Conservation (phyloP, 2,329 filamentous ascomycete genomes). For the Pestalotiopsis sp. region DNA sequence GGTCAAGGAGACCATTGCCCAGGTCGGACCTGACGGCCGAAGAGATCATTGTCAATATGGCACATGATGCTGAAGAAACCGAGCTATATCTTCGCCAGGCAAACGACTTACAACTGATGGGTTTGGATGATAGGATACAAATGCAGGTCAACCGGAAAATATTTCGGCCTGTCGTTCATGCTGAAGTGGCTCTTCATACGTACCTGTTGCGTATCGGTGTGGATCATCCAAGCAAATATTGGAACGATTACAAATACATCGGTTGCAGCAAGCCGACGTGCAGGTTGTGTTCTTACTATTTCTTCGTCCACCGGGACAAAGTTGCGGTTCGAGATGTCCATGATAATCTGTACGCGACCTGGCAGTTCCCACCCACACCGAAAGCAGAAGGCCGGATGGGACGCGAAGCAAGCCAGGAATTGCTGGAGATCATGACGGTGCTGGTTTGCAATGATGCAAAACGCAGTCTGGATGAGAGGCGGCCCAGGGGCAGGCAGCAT, state of each 20-base stretch:
- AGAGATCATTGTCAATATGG: constrained; percentile 8
- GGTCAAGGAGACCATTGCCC: background rate
- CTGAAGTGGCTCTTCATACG: constrained; percentile 18
- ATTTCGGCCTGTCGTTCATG: constrained; percentile 17
- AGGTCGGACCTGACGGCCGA: background rate
- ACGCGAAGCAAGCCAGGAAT: background rate
- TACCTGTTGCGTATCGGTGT: background rate
- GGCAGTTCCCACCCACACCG: constrained; percentile 16
- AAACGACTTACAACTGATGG: background rate
- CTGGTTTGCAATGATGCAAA: constrained; percentile 9
- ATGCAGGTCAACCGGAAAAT: background rate
- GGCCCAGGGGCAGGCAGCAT: background rate
- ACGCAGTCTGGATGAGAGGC: constrained; percentile 5
- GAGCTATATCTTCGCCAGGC: constrained; percentile 4
- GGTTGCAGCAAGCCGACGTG: constrained; percentile 25
- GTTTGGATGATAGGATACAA: constrained; percentile 7
- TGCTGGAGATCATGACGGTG: background rate
- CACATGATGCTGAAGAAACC: background rate
- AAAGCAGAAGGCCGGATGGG: background rate
- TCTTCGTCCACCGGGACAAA: constrained; percentile 13
- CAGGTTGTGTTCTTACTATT: constrained; percentile 22
- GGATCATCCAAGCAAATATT: constrained; percentile 10
- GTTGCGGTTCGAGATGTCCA: constrained; percentile 17
- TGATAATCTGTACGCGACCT: constrained; percentile 18
- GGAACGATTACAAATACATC: constrained; percentile 19